These are phyloP conservation scores for Aphanocladium album DNA, from an alignment of 2,329 filamentous ascomycete genomes.

Conservation along the genomic window DNA sequence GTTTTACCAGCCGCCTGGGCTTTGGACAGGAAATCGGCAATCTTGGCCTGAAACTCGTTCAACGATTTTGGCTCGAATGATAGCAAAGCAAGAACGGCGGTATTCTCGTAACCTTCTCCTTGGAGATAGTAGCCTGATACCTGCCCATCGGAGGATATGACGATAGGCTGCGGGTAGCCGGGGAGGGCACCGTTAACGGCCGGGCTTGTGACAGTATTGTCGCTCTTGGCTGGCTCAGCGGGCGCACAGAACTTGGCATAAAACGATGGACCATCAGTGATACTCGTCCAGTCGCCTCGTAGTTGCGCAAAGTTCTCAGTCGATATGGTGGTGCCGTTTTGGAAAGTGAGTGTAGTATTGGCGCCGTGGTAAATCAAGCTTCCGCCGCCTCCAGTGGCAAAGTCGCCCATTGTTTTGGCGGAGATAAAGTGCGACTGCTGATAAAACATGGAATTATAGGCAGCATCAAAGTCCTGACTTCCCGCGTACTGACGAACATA, in stretches of 20 bases:
- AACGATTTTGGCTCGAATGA: constrained; percentile 24
- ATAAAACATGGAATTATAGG: constrained; percentile 37
- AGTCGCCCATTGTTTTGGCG: constrained; percentile 22
- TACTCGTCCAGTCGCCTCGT: constrained; percentile 23
- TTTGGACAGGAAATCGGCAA: constrained; percentile 30
- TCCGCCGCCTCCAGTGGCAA: constrained; percentile 26
- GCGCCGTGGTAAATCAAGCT: constrained; percentile 25
- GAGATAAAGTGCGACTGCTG: constrained; percentile 15
- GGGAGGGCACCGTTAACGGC: not conserved
- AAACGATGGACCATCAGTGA: constrained; percentile 29
- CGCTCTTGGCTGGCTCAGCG: not conserved
- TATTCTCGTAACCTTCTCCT: constrained; percentile 29
- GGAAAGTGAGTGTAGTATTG: constrained; percentile 31
- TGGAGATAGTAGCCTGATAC: constrained; percentile 32
- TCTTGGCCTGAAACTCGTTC: constrained; percentile 31
- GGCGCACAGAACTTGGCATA: constrained; percentile 30
- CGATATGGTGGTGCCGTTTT: constrained; percentile 27
- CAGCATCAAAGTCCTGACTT: constrained; percentile 25
- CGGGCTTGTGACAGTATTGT: not conserved
- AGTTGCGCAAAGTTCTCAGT: constrained; percentile 28
- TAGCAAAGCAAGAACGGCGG: constrained; percentile 27
- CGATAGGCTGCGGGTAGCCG: constrained; percentile 27
- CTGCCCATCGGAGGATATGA: constrained; percentile 23
- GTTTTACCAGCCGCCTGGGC: constrained; percentile 45
- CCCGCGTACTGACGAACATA: not conserved